A percentile compares a stretch with the other conserved stretches of the same genome.
Conservation (phyloP, 2,329 filamentous ascomycete genomes). For the Fonsecaea multimorphosa region DNA sequence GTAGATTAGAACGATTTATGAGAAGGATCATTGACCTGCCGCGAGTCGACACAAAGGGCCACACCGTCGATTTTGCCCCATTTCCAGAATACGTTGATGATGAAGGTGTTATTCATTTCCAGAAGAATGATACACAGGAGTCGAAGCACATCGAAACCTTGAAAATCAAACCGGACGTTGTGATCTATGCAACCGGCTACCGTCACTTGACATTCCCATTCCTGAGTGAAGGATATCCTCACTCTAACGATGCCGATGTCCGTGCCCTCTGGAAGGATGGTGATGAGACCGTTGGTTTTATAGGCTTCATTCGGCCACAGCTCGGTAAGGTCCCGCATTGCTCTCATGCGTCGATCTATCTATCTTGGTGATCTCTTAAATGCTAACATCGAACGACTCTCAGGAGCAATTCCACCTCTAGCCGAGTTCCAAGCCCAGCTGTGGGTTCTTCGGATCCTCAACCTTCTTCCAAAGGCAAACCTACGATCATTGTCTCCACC, state of each 20-base stretch:
- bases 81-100: slow-evolving; percentile 21
- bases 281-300: slow-evolving; percentile 23
- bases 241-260: slow-evolving; percentile 18
- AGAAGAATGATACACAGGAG: slow-evolving; percentile 16
- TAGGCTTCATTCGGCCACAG: slow-evolving; percentile 19
- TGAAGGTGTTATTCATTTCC: slow-evolving; percentile 22
- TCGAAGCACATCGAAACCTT: slow-evolving; percentile 15
- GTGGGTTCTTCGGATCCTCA: slow-evolving; percentile 18
- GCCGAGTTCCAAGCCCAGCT: slow-evolving; percentile 24
- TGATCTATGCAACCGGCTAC: slow-evolving; percentile 20
- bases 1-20: slow-evolving; percentile 5
- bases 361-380: background rate
- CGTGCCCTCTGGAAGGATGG: slow-evolving; percentile 15
- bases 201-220: slow-evolving; percentile 17
- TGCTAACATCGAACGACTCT: background rate
- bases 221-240: slow-evolving; percentile 10
- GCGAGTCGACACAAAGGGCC: slow-evolving; percentile 10
- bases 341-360: background rate
- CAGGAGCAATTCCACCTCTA: slow-evolving; percentile 20
- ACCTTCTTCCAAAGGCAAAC: slow-evolving; percentile 14
- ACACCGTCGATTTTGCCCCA: slow-evolving; percentile 16
- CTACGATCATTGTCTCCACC: slow-evolving; percentile 1
- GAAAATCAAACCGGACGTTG: slow-evolving; percentile 17
- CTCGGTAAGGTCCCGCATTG: slow-evolving; percentile 5
- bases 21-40: slow-evolving; percentile 13